phyloP scores from a whole-genome alignment of 768 basidiomycete genomes.

The Suillus sp. region DNA sequence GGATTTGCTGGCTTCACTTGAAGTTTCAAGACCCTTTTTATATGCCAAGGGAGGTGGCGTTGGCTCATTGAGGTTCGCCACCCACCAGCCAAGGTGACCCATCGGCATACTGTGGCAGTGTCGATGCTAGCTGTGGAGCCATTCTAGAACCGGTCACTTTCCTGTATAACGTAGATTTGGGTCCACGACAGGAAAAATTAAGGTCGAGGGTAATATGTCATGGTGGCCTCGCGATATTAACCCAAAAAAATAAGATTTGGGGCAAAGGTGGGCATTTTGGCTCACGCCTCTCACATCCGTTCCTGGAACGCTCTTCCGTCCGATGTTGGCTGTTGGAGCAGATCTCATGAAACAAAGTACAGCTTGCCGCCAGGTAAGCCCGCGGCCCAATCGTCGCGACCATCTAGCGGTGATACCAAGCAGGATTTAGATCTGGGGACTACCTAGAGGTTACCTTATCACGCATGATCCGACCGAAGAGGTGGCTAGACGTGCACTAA shows the following conservation, averaged over 20 bases:
- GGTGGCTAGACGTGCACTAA: not conserved
- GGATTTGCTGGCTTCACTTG: not conserved
- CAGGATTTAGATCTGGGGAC: no score
- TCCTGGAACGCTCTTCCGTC: not conserved
- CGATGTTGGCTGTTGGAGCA: not conserved
- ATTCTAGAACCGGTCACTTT: not conserved
- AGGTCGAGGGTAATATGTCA: not conserved
- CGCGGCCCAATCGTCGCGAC: not conserved
- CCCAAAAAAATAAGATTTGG: not conserved
- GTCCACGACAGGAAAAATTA: not conserved
- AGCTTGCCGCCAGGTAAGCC: not conserved
- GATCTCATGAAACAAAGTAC: not conserved
- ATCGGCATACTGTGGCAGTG: not conserved
- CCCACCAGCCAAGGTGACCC: not conserved
- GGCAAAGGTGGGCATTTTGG: not conserved
- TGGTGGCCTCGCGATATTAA: not conserved
- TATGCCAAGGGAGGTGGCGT: not conserved
- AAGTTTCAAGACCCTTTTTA: constrained; percentile 1
- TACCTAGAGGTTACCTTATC: not conserved
- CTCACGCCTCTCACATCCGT: not conserved
- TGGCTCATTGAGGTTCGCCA: not conserved
- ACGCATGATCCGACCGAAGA: constrained; percentile 5
- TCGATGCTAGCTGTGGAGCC: not conserved
- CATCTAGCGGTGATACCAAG: not conserved
- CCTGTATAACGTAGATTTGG: not conserved